Evolutionary conservation across 2,329 filamentous ascomycete species (phyloP).

Genomic region (Colletotrichum zoysiae): DNA sequence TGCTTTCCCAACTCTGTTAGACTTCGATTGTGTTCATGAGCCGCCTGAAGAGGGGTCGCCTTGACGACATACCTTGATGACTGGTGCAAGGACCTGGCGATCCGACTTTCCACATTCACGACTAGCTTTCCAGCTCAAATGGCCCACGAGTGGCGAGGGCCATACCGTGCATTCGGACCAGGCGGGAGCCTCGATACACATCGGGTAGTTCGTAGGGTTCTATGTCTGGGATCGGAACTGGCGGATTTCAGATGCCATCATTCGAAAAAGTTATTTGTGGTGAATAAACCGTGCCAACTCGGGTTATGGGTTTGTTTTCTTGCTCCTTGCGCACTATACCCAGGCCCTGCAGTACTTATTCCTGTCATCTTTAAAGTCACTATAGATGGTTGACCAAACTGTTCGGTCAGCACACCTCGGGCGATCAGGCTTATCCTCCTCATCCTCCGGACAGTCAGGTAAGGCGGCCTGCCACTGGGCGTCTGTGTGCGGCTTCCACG

Average conservation of each 20-base stretch:
- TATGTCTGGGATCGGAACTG: not conserved
- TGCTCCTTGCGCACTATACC: slow-evolving; percentile 5
- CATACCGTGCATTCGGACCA: too few species aligned
- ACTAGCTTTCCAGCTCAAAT: too few species aligned
- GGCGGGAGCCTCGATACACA: not conserved
- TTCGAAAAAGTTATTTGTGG: not conserved
- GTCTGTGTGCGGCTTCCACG: slow-evolving; percentile 51
- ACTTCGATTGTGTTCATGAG: too few species aligned
- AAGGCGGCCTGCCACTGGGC: slow-evolving; percentile 34
- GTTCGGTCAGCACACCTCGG: slow-evolving; percentile 29
- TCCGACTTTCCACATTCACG: too few species aligned
- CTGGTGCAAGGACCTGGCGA: too few species aligned
- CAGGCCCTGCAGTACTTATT: slow-evolving; percentile 22
- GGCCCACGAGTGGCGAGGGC: too few species aligned
- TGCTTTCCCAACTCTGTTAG: too few species aligned
- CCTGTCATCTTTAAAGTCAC: slow-evolving; percentile 25
- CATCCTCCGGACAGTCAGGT: slow-evolving; percentile 18
- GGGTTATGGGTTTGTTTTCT: not conserved
- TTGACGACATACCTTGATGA: too few species aligned
- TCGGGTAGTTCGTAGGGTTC: not conserved
- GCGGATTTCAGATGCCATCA: not conserved
- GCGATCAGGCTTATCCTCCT: not conserved
- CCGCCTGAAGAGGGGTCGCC: too few species aligned
- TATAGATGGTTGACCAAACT: slow-evolving; percentile 32
- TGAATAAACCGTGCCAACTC: not conserved